Percentiles rank a stretch among this genome's conserved stretches.
Conservation (phyloP, 1,284 basidiomycete species). For the Inonotus hispidus region DNA sequence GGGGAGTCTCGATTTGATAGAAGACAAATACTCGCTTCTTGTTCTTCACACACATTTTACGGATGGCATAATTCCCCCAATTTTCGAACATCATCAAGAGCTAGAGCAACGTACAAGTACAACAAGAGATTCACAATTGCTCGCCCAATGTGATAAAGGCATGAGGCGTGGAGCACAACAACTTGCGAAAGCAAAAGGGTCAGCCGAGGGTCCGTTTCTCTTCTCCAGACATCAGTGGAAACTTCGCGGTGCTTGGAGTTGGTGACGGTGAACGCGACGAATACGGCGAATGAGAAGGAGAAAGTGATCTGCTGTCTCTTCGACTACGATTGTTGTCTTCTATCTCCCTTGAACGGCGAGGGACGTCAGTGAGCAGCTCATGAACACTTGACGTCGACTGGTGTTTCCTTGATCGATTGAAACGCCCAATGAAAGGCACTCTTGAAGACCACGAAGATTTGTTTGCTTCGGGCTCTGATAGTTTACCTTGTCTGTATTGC, state of each 20-base stretch:
- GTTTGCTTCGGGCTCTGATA: background rate
- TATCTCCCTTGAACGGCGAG: background rate
- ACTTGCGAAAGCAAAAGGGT: background rate
- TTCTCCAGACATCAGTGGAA: background rate
- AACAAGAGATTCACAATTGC: background rate
- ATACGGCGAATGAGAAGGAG: background rate
- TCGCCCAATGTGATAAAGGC: background rate
- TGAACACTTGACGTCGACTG: background rate
- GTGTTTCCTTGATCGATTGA: background rate
- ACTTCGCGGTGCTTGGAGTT: background rate
- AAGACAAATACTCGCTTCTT: background rate
- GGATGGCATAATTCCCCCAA: background rate
- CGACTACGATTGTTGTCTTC: background rate
- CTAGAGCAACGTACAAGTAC: background rate
- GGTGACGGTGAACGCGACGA: background rate
- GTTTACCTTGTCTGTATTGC: background rate
- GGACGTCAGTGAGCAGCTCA: background rate
- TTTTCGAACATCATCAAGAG: background rate
- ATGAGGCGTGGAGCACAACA: background rate
- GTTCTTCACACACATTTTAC: background rate
- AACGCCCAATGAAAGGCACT: background rate
- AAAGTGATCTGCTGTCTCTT: background rate
- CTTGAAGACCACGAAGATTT: background rate
- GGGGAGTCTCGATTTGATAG: background rate
- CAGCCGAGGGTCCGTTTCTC: background rate